Percentiles rank a stretch among this genome's conserved stretches.
Conservation (phyloP, 495 filamentous ascomycete species). For the Neurospora pannonica region DNA sequence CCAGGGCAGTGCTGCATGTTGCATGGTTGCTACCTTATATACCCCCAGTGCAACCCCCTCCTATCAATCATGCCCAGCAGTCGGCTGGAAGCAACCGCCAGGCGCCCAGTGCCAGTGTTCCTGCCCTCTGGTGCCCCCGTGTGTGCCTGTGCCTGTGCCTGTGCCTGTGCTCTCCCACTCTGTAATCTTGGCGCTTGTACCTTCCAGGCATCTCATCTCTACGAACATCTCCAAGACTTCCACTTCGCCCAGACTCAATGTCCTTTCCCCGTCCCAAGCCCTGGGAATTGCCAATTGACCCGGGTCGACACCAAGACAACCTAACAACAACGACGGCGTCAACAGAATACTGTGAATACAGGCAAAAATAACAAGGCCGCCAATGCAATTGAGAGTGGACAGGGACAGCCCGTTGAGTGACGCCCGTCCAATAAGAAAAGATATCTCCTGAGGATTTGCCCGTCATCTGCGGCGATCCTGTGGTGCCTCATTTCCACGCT, state of each 20-base stretch:
- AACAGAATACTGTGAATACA: not conserved
- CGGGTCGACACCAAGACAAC: not conserved
- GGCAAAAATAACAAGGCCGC: not conserved
- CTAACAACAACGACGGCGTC: not conserved
- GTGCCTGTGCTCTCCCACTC: not conserved
- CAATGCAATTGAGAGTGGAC: not conserved
- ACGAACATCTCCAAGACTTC: not conserved
- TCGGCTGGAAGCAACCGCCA: not conserved
- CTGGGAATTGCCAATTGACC: not conserved
- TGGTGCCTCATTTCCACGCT: not conserved
- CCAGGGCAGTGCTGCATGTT: not conserved
- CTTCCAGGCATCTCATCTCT: not conserved
- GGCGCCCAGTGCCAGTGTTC: not conserved
- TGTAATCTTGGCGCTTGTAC: not conserved
- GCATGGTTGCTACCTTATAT: not conserved
- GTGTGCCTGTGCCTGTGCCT: not conserved
- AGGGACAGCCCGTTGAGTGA: not conserved
- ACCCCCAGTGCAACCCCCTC: not conserved
- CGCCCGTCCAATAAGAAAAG: not conserved
- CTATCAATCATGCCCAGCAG: not conserved
- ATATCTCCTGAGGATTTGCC: not conserved
- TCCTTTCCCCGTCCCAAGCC: not conserved
- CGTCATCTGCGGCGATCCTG: not conserved
- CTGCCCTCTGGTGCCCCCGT: not conserved
- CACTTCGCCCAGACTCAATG: not conserved